These are phyloP conservation scores for Urtica urens DNA, from an alignment of 306 rosid genomes.

Conservation along the genomic window DNA sequence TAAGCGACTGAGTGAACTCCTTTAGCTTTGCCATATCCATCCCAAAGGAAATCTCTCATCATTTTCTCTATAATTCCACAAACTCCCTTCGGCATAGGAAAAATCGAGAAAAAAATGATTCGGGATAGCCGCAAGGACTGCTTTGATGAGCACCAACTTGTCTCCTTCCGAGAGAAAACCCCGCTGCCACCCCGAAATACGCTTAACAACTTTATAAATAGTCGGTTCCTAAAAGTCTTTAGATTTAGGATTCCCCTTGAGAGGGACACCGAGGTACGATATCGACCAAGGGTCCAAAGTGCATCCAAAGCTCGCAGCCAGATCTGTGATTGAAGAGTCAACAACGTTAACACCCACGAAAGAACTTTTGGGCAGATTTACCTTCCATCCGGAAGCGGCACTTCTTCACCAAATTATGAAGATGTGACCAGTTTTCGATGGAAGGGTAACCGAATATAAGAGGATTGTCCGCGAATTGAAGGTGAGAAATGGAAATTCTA, in stretches of 20 bases:
- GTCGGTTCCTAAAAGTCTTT: neutral
- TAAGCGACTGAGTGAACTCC: neutral
- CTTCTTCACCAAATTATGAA: neutral
- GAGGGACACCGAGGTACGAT: no score
- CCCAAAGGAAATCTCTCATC: neutral
- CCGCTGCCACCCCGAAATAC: neutral
- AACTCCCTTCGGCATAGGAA: neutral
- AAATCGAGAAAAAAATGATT: neutral
- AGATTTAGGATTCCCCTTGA: neutral
- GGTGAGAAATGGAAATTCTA: no score
- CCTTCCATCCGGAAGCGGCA: neutral
- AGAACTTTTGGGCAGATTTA: no score
- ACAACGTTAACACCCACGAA: no score
- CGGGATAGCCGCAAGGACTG: neutral
- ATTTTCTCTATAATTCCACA: neutral
- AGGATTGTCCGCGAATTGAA: neutral
- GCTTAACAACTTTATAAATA: no score
- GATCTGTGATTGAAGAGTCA: no score
- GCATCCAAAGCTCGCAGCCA: no score
- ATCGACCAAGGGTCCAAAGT: no score
- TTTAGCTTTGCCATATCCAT: neutral
- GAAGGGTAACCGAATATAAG: neutral
- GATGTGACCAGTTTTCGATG: no score
- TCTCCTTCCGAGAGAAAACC: neutral
- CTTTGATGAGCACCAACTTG: neutral